Base-by-base conservation (phyloP, 1,139 yeast species). In the Wickerhamomyces sp. region DNA sequence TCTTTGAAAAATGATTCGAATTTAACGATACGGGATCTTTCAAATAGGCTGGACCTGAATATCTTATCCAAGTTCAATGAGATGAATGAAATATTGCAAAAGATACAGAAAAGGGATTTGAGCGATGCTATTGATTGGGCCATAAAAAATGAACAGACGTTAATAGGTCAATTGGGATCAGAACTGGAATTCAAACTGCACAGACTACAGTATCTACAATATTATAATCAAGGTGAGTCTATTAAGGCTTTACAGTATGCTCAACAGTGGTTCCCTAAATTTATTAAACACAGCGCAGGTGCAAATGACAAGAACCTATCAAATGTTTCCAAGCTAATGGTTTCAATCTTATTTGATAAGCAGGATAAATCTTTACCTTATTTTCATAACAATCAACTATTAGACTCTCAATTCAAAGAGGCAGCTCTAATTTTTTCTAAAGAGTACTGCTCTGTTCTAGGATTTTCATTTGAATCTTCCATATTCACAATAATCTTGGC, bases 391-490 rank as follows among this genome's bases (percentile, higher is more conserved):
- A 42, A 58, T 13, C 48, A 60, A 22, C 35, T 51, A 4, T 39
- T 52, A 6, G 58, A 61, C 3, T 38, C 47, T 8, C 45, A 62
- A 5, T 74, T 73, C 50, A 70, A 68, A 28, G 61, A 65, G 31
- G 63, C 77, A 16, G 65, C 79, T 7, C 63, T 70, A 36, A 72
- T 78, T 48, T 78, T 87, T 51, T 73, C 81, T 5, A 72, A 79
- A 8, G 87, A 81, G 47, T 87, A 73, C 52, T 85, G 95, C 54
- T 68, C 78, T 12, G 65, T 74, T 37, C 63, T 81, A 52, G 78
- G 79, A 5, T 65, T 85, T 27, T 74, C 87, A 1, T 77, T 81
- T 19, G 86, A 82, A 45, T 82, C 94, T 0, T 85, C 94, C 0
- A 59, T 87, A 26, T 81, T 78, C 58, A 72, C 81, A 48, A 72